Percentiles rank a stretch among this genome's conserved stretches.
Conservation (phyloP, 768 basidiomycete species). For the Leccinum aurantiacum region DNA sequence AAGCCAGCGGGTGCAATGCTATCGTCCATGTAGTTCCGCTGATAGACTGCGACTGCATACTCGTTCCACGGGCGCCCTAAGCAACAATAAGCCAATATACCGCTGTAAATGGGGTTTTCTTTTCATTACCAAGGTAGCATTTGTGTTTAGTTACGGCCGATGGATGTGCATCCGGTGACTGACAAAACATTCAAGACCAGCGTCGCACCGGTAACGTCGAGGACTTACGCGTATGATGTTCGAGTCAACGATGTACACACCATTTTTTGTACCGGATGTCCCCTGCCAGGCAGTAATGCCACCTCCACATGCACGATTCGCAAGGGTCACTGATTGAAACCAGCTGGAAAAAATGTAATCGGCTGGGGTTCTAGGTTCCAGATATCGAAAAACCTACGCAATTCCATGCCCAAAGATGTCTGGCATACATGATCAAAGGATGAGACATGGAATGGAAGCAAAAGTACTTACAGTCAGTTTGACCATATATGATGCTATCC, state of each 20-base stretch:
- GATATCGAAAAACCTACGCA: background rate
- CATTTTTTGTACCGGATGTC: slow-evolving; percentile 38
- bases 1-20: slow-evolving; percentile 52
- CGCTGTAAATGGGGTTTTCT: no score
- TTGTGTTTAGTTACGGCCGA: slow-evolving; percentile 44
- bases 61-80: slow-evolving; percentile 59
- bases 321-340: slow-evolving; percentile 58
- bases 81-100: background rate
- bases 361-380: no score
- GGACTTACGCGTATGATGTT: background rate
- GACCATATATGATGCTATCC: slow-evolving; percentile 64
- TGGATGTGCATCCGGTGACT: slow-evolving; percentile 60
- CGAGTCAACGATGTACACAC: slow-evolving; percentile 24
- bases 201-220: background rate
- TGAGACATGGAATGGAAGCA: background rate
- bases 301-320: slow-evolving; percentile 62
- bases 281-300: slow-evolving; percentile 67
- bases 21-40: slow-evolving; percentile 26
- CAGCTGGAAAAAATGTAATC: slow-evolving; percentile 37
- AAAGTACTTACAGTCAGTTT: slow-evolving; percentile 55
- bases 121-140: slow-evolving; percentile 48
- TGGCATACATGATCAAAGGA: background rate
- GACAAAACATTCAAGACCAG: slow-evolving; percentile 25
- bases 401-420: background rate
- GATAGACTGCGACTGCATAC: slow-evolving; percentile 52